phyloP scores from a whole-genome alignment of 768 basidiomycete genomes.

The Melanogaster broomeanus region DNA sequence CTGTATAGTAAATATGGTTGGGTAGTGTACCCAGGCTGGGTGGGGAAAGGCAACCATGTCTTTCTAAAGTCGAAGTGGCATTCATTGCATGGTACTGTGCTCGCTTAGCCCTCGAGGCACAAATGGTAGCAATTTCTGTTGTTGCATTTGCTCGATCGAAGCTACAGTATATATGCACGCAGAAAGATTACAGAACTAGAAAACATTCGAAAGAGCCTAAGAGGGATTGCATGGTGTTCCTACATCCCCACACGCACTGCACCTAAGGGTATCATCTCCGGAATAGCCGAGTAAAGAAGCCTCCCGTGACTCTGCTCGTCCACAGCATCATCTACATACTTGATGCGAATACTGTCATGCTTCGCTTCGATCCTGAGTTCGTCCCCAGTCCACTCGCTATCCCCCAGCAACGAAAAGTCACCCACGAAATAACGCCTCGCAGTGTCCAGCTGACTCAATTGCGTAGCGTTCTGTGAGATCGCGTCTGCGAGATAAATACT shows the following conservation, averaged over 20 bases:
- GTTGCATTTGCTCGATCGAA: neutral
- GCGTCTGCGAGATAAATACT: conserved; percentile 11
- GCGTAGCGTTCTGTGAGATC: conserved; percentile 16
- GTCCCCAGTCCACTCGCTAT: conserved; percentile 22
- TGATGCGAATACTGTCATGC: conserved; percentile 21
- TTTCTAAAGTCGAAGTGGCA: too few relatives aligned
- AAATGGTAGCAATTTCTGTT: neutral
- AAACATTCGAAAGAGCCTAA: too few relatives aligned
- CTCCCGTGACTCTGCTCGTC: conserved; percentile 2
- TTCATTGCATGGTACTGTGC: too few relatives aligned
- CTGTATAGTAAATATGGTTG: too few relatives aligned
- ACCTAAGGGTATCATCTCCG: conserved; percentile 5
- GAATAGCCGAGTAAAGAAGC: conserved; percentile 23
- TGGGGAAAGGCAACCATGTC: too few relatives aligned
- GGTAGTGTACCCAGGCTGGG: too few relatives aligned
- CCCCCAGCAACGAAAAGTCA: conserved; percentile 17
- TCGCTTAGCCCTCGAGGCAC: too few relatives aligned
- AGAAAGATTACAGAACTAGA: neutral
- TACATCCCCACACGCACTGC: too few relatives aligned
- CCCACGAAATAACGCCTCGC: conserved; percentile 26
- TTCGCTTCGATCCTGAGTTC: conserved; percentile 13
- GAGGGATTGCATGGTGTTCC: too few relatives aligned
- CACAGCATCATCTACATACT: conserved; percentile 18
- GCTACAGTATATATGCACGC: too few relatives aligned
- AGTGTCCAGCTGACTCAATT: conserved; percentile 21